These are phyloP conservation scores for Endoconidiophora laricicola DNA, from an alignment of 2,329 filamentous ascomycete genomes.

Conservation along the genomic window DNA sequence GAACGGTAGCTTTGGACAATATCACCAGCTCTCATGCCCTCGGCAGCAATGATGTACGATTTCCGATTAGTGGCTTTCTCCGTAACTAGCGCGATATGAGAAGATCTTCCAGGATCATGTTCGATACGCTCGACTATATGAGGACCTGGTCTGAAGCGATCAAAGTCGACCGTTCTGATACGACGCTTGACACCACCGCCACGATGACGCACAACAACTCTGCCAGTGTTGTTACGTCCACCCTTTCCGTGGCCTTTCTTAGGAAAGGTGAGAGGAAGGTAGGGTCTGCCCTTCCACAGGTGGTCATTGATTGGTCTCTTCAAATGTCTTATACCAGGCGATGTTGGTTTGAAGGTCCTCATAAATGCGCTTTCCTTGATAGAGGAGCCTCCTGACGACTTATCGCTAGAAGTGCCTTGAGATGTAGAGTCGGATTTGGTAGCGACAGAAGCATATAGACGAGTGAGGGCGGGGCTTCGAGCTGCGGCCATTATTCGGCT, in stretches of 20 bases:
- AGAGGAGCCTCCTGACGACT: not conserved
- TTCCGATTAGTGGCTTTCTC: slow-evolving; percentile 57
- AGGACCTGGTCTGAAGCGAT: slow-evolving; percentile 58
- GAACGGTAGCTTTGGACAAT: slow-evolving; percentile 79
- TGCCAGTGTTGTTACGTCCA: slow-evolving; percentile 75
- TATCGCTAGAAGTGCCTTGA: not conserved
- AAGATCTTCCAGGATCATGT: slow-evolving; percentile 83
- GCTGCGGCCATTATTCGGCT: slow-evolving; percentile 7
- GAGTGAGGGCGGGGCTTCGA: slow-evolving; percentile 9
- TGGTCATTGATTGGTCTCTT: slow-evolving; percentile 90
- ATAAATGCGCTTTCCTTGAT: slow-evolving; percentile 26
- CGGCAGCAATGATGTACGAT: slow-evolving; percentile 88
- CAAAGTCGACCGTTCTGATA: slow-evolving; percentile 83
- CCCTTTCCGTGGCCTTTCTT: slow-evolving; percentile 90
- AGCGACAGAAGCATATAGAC: slow-evolving; percentile 4
- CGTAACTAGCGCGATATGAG: slow-evolving; percentile 78
- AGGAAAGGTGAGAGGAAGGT: slow-evolving; percentile 66
- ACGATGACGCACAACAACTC: slow-evolving; percentile 75
- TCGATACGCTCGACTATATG: slow-evolving; percentile 89
- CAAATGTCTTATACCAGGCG: slow-evolving; percentile 81
- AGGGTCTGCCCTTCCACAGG: slow-evolving; percentile 83
- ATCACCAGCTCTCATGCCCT: slow-evolving; percentile 84
- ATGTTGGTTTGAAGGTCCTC: slow-evolving; percentile 83
- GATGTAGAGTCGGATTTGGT: not conserved
- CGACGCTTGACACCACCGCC: slow-evolving; percentile 85